A percentile compares a stretch with the other conserved stretches of the same genome.
phyloP scores from a whole-genome alignment of 441 rosid species.

The Monsonia emarginata region DNA sequence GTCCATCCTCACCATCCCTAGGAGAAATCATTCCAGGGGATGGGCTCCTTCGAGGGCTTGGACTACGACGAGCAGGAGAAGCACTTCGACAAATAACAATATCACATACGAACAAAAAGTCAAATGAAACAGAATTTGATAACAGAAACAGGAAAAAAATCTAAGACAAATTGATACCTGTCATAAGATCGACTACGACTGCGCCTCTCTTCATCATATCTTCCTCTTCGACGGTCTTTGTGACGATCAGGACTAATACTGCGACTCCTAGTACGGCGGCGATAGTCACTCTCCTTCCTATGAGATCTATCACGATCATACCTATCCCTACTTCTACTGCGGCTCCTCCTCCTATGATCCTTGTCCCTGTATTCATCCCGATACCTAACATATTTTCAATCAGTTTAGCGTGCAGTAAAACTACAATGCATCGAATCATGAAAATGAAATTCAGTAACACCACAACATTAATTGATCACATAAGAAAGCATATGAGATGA shows the following conservation, averaged over 20 bases:
- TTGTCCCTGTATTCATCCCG: slow-evolving; percentile 49
- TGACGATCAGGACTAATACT: slow-evolving; percentile 46
- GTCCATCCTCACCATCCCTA: slow-evolving; percentile 34
- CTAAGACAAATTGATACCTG: slow-evolving; percentile 31
- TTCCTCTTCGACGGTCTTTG: slow-evolving; percentile 39
- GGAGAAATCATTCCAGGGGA: slow-evolving; percentile 29
- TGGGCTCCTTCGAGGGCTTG: slow-evolving; percentile 33
- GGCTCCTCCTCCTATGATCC: slow-evolving; percentile 47
- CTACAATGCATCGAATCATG: not conserved
- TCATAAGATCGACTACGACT: slow-evolving; percentile 42
- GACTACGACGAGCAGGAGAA: slow-evolving; percentile 40
- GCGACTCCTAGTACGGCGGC: slow-evolving; percentile 46
- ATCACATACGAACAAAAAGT: not conserved
- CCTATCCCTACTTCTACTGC: slow-evolving; percentile 53
- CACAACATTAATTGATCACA: too few relatives aligned
- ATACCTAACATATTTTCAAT: slow-evolving; percentile 26
- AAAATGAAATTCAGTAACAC: not conserved
- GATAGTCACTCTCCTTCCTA: slow-evolving; percentile 42
- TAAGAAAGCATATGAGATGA: not conserved
- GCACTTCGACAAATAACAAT: slow-evolving; percentile 25
- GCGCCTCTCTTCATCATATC: slow-evolving; percentile 46
- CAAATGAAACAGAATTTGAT: not conserved
- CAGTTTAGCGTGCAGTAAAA: not conserved
- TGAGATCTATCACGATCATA: slow-evolving; percentile 44
- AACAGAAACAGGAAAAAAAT: not conserved